A percentile compares a stretch with the other conserved stretches of the same genome.
Conservation (phyloP, 2,329 filamentous ascomycete genomes). For the Trichoderma polysporum region DNA sequence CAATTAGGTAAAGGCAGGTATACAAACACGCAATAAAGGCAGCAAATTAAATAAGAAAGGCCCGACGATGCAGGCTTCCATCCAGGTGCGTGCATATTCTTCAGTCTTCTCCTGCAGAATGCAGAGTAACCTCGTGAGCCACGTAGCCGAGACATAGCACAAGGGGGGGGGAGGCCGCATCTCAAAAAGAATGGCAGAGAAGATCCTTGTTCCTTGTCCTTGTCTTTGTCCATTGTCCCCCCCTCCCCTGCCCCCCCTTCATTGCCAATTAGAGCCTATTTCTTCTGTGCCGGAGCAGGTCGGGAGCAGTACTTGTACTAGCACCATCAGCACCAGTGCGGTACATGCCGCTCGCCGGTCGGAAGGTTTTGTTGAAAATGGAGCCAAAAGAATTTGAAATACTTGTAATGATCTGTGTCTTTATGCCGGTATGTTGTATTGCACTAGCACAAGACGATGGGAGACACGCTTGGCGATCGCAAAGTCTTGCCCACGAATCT, state of each 20-base stretch:
- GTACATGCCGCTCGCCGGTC: neutral
- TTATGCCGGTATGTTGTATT: neutral
- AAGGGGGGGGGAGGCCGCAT: neutral
- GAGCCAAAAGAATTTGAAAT: neutral
- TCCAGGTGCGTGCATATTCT: neutral
- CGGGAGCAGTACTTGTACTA: neutral
- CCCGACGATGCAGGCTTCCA: neutral
- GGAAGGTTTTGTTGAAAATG: neutral
- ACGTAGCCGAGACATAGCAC: neutral
- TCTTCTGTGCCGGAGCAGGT: neutral
- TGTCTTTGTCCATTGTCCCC: neutral
- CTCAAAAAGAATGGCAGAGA: neutral
- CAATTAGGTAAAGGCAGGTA: neutral
- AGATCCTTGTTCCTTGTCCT: neutral
- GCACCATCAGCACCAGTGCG: slow-evolving; percentile 1
- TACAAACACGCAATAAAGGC: neutral
- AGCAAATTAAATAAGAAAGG: too few relatives aligned
- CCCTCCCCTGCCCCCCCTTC: neutral
- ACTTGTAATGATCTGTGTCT: neutral
- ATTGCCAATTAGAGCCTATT: neutral
- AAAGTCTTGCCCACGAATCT: slow-evolving; percentile 11
- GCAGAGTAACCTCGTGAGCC: neutral
- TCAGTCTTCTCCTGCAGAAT: slow-evolving; percentile 6
- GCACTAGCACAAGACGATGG: neutral
- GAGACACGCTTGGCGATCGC: neutral